Percentiles rank a stretch among this genome's conserved stretches.
These are phyloP conservation scores for Haplosporangium gracile DNA, from an alignment of 192 early-diverging fungal genomes.

Conservation along the genomic window DNA sequence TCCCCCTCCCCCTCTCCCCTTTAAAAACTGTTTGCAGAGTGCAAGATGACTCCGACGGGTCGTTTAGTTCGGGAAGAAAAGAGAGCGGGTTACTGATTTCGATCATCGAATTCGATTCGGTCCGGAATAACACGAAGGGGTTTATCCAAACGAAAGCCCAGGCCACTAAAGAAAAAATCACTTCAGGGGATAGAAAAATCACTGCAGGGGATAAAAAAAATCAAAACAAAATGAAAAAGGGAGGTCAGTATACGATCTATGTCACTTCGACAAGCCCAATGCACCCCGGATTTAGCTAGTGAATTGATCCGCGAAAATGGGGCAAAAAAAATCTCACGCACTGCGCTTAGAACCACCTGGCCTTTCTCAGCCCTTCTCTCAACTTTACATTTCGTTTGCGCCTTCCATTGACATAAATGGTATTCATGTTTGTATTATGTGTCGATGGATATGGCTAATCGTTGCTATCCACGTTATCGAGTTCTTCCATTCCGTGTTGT, in stretches of 20 bases:
- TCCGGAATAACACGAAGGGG: background rate
- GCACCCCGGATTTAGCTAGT: constrained; percentile 3
- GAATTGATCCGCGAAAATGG: background rate
- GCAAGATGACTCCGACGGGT: background rate
- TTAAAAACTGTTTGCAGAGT: background rate
- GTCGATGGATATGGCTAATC: too few species aligned
- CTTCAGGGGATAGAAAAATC: too few species aligned
- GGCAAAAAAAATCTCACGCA: background rate
- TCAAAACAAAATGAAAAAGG: background rate
- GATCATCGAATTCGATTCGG: constrained; percentile 7
- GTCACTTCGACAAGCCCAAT: background rate
- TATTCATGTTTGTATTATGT: background rate
- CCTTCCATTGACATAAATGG: background rate
- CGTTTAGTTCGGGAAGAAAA: background rate
- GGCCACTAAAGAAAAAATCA: background rate
- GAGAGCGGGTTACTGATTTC: background rate
- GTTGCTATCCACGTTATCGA: too few species aligned
- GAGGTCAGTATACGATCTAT: background rate
- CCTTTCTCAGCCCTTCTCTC: background rate
- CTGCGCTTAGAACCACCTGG: background rate
- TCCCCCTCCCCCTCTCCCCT: too few species aligned
- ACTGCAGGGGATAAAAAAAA: too few species aligned
- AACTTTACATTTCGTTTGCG: background rate
- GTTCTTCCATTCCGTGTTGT: too few species aligned
- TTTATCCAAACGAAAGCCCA: background rate